Evolutionary conservation across 768 basidiomycete genomes (phyloP), one percentile per base, ranked within the genome.

Genomic region (Nidularia sp.): DNA sequence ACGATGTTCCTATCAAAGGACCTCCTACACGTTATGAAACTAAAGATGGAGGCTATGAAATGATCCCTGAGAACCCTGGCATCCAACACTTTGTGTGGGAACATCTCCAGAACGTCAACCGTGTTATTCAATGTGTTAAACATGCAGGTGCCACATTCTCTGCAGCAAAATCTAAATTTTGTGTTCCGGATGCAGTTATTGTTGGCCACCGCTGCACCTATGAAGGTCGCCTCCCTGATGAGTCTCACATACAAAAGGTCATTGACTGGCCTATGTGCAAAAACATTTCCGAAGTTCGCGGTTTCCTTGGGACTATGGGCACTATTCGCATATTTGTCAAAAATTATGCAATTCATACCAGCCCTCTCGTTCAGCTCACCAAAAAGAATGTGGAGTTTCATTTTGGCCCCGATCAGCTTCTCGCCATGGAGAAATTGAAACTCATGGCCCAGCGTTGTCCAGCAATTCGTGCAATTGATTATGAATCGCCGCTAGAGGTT

Each of bases 51-150:
- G 53, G 63, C 0, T 68, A 50, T 5, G 29, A 69, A 41, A 34
- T 35, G 0, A 7, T 69, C 0, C 7, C 34, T 0, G 58, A 66
- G 34, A 71, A 71, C 47, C 52, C 63, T 0, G 62, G 62, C 2
- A 66, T 71, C n/a, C 54, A 56, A 0, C 47, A 57, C 0, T 79
- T 78, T 47, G 60, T 78, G 0, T 76, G 68, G 65, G 69, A 78
- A 48, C 69, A 76, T 46, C 53, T 64, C 0, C 6, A 48, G 3
- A 59, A 68, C 29, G 51, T 74, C 6, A 62, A 77, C 42, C 45
- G 65, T 0, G 51, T 77, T 2, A 49, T 73, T 4, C 68, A 74
- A 9, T 34, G 57, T 0, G 51, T 75, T 1, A 58, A 64, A 29
- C 55, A 64, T 22, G 55, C 66, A 1, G 67, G 72, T 0, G 65